phyloP scores from a whole-genome alignment of 2,329 filamentous ascomycete species.

The Penicillium psychrosexuale region DNA sequence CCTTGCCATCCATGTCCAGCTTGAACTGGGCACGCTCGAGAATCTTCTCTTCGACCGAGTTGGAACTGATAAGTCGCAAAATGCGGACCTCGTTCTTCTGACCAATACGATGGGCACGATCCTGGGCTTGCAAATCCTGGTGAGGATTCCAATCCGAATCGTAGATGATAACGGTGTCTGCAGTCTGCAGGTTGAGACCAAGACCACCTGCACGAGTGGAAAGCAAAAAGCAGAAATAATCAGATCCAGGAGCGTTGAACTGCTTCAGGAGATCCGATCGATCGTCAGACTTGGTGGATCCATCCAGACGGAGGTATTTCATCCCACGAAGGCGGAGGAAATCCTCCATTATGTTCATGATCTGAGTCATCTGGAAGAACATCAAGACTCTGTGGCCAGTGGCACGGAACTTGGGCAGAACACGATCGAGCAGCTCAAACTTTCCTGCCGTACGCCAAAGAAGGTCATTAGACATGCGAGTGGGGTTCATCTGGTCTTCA shows the following conservation, averaged over 20 bases:
- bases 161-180: conserved; percentile 98
- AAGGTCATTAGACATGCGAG: conserved; percentile 81
- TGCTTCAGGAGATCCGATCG: conserved; percentile 82
- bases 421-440: conserved; percentile 89
- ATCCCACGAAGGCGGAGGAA: conserved; percentile 82
- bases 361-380: conserved; percentile 99
- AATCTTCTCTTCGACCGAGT: conserved; percentile 98
- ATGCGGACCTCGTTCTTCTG: conserved; percentile 99
- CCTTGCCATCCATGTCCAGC: conserved; percentile 98
- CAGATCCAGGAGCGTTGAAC: conserved; percentile 86
- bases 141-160: conserved; percentile 99
- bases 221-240: conserved; percentile 97
- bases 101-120: conserved; percentile 99
- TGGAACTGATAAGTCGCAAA: conserved; percentile 88
- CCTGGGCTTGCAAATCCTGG: conserved; percentile 97
- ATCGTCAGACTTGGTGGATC: conserved; percentile 96
- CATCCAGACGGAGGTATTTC: conserved; percentile 87
- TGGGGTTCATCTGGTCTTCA: conserved; percentile 95
- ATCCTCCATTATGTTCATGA: conserved; percentile 99
- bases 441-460: conserved; percentile 96
- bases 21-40: conserved; percentile 95
- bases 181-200: conserved; percentile 93
- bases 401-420: conserved; percentile 87
- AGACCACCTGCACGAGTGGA: conserved; percentile 97
- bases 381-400: conserved; percentile 94